phyloP scores from a whole-genome alignment of 495 filamentous ascomycete genomes.

The Cryomyces antarcticus region DNA sequence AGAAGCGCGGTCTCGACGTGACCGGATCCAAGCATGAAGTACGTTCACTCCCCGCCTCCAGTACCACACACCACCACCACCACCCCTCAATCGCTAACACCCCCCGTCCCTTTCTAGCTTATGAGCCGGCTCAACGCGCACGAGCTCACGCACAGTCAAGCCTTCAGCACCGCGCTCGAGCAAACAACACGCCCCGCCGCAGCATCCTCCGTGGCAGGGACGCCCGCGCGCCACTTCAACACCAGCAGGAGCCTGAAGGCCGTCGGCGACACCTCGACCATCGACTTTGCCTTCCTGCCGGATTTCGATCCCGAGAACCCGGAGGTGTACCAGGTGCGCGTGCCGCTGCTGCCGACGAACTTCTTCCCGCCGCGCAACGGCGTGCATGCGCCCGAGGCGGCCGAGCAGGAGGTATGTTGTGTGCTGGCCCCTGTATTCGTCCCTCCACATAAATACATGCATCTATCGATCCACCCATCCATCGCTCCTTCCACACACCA shows the following conservation, averaged over 20 bases:
- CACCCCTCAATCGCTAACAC: no score
- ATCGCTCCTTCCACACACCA: no score
- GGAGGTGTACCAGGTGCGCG: conserved; percentile 16
- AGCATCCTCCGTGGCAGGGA: conserved; percentile 1
- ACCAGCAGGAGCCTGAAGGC: conserved; percentile 33
- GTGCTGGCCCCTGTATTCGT: no score
- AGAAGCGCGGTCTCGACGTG: conserved; percentile 28
- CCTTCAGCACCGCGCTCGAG: conserved; percentile 32
- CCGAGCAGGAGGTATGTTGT: background rate
- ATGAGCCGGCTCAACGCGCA: conserved; percentile 31
- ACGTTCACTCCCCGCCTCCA: no score
- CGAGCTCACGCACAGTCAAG: conserved; percentile 27
- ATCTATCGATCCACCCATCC: no score
- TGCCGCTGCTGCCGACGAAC: conserved; percentile 34
- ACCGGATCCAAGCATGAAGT: conserved; percentile 10
- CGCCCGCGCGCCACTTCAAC: conserved; percentile 34
- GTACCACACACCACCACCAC: no score
- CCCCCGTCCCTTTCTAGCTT: conserved; percentile 19
- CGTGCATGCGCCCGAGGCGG: conserved; percentile 7
- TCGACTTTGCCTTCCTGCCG: conserved; percentile 45
- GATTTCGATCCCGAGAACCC: conserved; percentile 14
- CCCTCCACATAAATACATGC: no score
- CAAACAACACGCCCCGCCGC: conserved; percentile 13
- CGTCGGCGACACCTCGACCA: conserved; percentile 35
- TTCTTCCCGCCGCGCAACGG: conserved; percentile 9